A percentile compares a stretch with the other conserved stretches of the same genome.
Conservation (phyloP, 1,139 yeast species). For the Kurtzmaniella quercitrusa region DNA sequence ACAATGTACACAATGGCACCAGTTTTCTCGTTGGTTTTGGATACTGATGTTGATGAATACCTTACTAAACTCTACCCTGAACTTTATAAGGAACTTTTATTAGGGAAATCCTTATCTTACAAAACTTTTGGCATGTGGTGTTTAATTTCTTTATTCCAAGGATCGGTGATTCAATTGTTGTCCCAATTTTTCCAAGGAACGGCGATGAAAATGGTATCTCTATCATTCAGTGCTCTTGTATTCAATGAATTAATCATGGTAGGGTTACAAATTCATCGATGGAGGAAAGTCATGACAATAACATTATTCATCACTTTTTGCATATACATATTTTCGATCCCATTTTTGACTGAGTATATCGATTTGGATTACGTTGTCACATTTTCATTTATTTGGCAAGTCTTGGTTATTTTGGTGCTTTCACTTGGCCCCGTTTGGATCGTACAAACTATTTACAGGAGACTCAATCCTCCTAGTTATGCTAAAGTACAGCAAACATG, state of each 20-base stretch:
- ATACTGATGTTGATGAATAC: conserved; percentile 86
- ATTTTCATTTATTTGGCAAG: conserved; percentile 65
- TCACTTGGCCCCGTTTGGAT: conserved; percentile 91
- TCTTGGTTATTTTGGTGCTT: conserved; percentile 56
- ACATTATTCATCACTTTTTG: conserved; percentile 69
- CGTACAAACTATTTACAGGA: conserved; percentile 67
- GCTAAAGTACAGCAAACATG: conserved; percentile 85
- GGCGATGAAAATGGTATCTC: conserved; percentile 66
- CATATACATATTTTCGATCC: conserved; percentile 69
- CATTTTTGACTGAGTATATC: conserved; percentile 81
- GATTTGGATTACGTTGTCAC: conserved; percentile 62
- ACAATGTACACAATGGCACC: conserved; percentile 98
- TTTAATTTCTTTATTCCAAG: conserved; percentile 82
- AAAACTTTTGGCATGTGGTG: conserved; percentile 92
- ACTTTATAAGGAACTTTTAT: conserved; percentile 84
- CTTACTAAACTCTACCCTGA: conserved; percentile 92
- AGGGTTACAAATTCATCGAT: conserved; percentile 82
- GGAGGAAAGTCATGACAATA: conserved; percentile 77
- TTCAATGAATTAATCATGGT: conserved; percentile 92
- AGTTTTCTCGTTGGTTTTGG: conserved; percentile 87
- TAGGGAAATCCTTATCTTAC: conserved; percentile 82
- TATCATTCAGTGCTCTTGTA: conserved; percentile 76
- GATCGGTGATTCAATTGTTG: conserved; percentile 72
- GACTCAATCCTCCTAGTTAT: conserved; percentile 87
- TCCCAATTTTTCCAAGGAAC: conserved; percentile 74